These are phyloP conservation scores for Trichomonascaceae sp. DNA, from an alignment of 1,139 yeast genomes.

Conservation along the genomic window DNA sequence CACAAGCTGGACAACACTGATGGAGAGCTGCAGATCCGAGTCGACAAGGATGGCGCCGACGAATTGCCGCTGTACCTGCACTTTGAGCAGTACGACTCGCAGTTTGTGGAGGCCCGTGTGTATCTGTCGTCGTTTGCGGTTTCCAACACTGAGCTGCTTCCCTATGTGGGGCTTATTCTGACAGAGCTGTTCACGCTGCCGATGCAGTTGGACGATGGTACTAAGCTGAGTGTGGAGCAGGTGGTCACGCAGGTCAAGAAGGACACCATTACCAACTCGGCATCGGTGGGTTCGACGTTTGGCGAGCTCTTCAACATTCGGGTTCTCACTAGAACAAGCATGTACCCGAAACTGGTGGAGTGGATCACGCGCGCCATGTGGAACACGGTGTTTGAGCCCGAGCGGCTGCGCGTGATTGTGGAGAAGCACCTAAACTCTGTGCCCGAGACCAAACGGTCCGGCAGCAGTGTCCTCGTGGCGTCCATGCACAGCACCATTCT, in stretches of 20 bases:
- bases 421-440: constrained; percentile 66
- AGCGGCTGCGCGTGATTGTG: constrained; percentile 53
- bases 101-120: constrained; percentile 62
- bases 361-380: constrained; percentile 64
- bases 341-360: constrained; percentile 54
- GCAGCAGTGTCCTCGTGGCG: constrained; percentile 57
- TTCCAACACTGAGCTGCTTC: constrained; percentile 42
- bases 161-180: constrained; percentile 50
- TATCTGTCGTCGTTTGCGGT: constrained; percentile 53
- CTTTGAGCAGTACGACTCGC: constrained; percentile 67
- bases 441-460: constrained; percentile 73
- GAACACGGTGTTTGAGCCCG: constrained; percentile 56
- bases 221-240: constrained; percentile 49
- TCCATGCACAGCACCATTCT: constrained; percentile 41
- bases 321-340: constrained; percentile 46
- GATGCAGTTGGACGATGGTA: constrained; percentile 48
- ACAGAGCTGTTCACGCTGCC: constrained; percentile 63
- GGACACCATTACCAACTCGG: constrained; percentile 41
- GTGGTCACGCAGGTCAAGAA: constrained; percentile 61
- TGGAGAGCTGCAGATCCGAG: constrained; percentile 19
- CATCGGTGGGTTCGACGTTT: constrained; percentile 40
- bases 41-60: constrained; percentile 28
- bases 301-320: constrained; percentile 52
- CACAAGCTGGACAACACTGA: constrained; percentile 7
- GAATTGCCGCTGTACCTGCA: constrained; percentile 61